phyloP scores from a whole-genome alignment of 441 rosid species.

The Syzygium syzygioides region DNA sequence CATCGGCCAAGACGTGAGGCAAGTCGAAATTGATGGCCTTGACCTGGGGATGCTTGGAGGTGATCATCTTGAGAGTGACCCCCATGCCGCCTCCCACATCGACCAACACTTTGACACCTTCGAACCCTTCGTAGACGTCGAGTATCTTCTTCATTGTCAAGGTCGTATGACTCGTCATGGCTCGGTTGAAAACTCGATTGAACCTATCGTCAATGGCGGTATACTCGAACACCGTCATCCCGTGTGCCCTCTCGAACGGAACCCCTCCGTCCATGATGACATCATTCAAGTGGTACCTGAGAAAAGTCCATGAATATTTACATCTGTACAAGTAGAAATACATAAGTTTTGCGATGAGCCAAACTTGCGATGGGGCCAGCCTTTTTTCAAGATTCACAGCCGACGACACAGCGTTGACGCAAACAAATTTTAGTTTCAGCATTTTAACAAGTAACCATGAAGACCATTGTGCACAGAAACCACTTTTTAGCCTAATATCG shows the following conservation, averaged over 20 bases:
- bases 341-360: no score
- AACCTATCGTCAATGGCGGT: conserved; percentile 6
- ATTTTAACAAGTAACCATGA: no score
- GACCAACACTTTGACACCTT: conserved; percentile 6
- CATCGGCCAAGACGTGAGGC: conserved; percentile 17
- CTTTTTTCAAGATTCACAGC: no score
- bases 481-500: no score
- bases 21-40: conserved; percentile 18
- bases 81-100: conserved; percentile 30
- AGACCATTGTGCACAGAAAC: no score
- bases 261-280: conserved; percentile 25
- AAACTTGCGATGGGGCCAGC: no score
- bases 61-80: conserved; percentile 9
- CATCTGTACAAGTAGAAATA: no score
- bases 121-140: conserved; percentile 14
- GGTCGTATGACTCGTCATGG: conserved; percentile 14
- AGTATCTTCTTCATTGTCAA: conserved; percentile 9
- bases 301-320: background rate
- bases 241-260: conserved; percentile 20
- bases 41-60: conserved; percentile 17
- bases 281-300: conserved; percentile 12
- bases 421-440: no score
- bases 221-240: conserved; percentile 16
- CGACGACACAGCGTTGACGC: no score
- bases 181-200: conserved; percentile 17